Base-by-base conservation (phyloP, 306 rosid species). In the Lupinus albus region DNA sequence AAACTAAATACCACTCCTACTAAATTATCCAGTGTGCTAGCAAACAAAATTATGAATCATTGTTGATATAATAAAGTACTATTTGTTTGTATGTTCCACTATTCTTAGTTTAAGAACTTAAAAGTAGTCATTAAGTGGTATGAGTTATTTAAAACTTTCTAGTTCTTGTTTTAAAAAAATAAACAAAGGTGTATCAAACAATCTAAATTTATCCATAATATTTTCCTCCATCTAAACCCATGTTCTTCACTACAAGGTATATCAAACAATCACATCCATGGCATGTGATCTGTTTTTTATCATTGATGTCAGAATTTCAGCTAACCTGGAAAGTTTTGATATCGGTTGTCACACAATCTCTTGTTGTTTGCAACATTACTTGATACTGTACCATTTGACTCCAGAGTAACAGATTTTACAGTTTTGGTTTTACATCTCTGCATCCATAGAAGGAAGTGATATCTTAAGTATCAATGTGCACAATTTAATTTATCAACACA, bases 261-360 rank as follows among this genome's bases (percentile, higher is more conserved):
- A 57, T 25, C 17, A 20, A 58, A 50, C 57, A 67, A 67, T 38
- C 30, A 45, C 21, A 33, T 6, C 20, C 4, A 25, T 25, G 30
- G 4, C 30, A 3, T 25, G 4, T 25, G 30, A 33, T 33, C 8
- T 33, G 6, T 33, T 5, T 33, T 33, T 33, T 33, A 8, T 47
- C 36, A 39, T 48, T 16, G 10, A 49, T 18, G 14, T 42, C 42
- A 42, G 20, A 41, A 33, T 72, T 80, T 78, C 70, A 15, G 70
- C 87, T 76, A 74, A 94, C 99, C 99, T 86, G 94, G 81, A 68
- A 83, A 75, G 46, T 68, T 88, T 58, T 86, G 84, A 78, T 74
- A 82, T 76, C 87, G 84, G 78, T 63, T 75, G 62, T 85, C 99
- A 33, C 50, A 75, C 47, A 59, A 50, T 81, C 90, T 85, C 82